phyloP scores from a whole-genome alignment of 495 filamentous ascomycete genomes.

The Penicillium macrosclerotiorum region DNA sequence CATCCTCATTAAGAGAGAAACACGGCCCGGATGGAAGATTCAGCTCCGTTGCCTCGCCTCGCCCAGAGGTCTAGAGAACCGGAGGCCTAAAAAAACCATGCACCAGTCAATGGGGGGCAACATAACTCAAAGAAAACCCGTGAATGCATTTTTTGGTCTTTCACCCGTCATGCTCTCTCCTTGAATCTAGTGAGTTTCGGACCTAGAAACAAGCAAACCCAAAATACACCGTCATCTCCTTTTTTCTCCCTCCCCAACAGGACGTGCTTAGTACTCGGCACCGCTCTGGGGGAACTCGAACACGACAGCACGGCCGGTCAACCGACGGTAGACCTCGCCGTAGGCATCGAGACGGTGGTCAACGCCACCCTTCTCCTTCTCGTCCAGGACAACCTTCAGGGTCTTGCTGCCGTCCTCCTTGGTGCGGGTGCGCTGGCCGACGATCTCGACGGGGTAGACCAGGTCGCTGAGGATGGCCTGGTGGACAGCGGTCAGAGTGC shows the following conservation, averaged over 20 bases:
- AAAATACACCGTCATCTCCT: slow-evolving; percentile 22
- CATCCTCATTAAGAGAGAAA: slow-evolving; percentile 33
- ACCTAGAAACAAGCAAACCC: slow-evolving; percentile 30
- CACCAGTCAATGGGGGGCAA: slow-evolving; percentile 22
- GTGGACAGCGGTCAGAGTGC: slow-evolving; percentile 96
- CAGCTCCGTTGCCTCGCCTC: slow-evolving; percentile 24
- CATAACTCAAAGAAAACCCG: slow-evolving; percentile 33
- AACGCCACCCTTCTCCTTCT: slow-evolving; percentile 98
- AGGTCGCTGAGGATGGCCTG: slow-evolving; percentile 93
- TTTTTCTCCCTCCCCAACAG: slow-evolving; percentile 18
- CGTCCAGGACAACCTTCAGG: slow-evolving; percentile 96
- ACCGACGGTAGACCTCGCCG: slow-evolving; percentile 93
- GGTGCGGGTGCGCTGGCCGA: slow-evolving; percentile 95
- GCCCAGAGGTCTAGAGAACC: slow-evolving; percentile 13
- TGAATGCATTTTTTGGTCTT: slow-evolving; percentile 37
- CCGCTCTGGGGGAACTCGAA: slow-evolving; percentile 96
- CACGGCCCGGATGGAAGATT: slow-evolving; percentile 24
- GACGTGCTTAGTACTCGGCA: slow-evolving; percentile 69
- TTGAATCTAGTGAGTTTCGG: slow-evolving; percentile 32
- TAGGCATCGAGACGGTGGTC: slow-evolving; percentile 99
- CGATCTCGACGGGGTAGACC: slow-evolving; percentile 99
- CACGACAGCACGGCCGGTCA: slow-evolving; percentile 88
- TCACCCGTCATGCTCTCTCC: slow-evolving; percentile 28
- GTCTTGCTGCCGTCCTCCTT: slow-evolving; percentile 97
- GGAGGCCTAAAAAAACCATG: slow-evolving; percentile 20